Evolutionary conservation across 2,329 filamentous ascomycete genomes (phyloP).

Genomic region (Rachicladosporium sp.): DNA sequence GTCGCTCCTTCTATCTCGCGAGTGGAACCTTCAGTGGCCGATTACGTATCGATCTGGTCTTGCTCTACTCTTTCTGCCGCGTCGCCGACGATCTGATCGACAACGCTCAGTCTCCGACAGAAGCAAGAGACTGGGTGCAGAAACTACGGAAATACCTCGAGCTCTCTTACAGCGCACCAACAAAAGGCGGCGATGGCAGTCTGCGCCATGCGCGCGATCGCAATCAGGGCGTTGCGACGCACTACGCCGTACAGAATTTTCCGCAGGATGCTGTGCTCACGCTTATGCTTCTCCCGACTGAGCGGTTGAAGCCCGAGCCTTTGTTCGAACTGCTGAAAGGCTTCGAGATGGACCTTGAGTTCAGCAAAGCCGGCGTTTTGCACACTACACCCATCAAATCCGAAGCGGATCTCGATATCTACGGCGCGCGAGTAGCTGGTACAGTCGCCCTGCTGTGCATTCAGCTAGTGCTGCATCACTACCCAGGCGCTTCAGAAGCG

Average conservation of each 20-base stretch:
- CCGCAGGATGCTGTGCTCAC: slow-evolving; percentile 41
- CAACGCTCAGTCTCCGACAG: slow-evolving; percentile 40
- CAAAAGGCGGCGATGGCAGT: slow-evolving; percentile 15
- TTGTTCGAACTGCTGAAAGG: slow-evolving; percentile 54
- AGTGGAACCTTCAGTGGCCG: slow-evolving; percentile 57
- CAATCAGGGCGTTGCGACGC: slow-evolving; percentile 19
- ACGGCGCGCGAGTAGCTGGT: slow-evolving; percentile 57
- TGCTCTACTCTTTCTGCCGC: slow-evolving; percentile 62
- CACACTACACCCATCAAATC: slow-evolving; percentile 40
- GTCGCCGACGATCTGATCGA: slow-evolving; percentile 64
- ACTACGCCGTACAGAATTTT: slow-evolving; percentile 39
- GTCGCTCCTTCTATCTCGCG: slow-evolving; percentile 61
- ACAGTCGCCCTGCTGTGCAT: slow-evolving; percentile 60
- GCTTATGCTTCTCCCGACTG: slow-evolving; percentile 46
- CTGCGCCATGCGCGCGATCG: slow-evolving; percentile 17
- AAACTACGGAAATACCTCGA: slow-evolving; percentile 48
- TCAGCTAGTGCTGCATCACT: slow-evolving; percentile 52
- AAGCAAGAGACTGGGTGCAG: slow-evolving; percentile 46
- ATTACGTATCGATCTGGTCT: slow-evolving; percentile 54
- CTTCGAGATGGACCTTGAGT: slow-evolving; percentile 55
- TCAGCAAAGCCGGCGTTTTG: slow-evolving; percentile 22
- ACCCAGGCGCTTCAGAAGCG: slow-evolving; percentile 20
- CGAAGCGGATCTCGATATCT: slow-evolving; percentile 48
- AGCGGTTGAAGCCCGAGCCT: slow-evolving; percentile 44
- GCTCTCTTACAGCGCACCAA: slow-evolving; percentile 32